phyloP scores from a whole-genome alignment of 2,329 filamentous ascomycete species.

The Phymatotrichopsis omnivora region DNA sequence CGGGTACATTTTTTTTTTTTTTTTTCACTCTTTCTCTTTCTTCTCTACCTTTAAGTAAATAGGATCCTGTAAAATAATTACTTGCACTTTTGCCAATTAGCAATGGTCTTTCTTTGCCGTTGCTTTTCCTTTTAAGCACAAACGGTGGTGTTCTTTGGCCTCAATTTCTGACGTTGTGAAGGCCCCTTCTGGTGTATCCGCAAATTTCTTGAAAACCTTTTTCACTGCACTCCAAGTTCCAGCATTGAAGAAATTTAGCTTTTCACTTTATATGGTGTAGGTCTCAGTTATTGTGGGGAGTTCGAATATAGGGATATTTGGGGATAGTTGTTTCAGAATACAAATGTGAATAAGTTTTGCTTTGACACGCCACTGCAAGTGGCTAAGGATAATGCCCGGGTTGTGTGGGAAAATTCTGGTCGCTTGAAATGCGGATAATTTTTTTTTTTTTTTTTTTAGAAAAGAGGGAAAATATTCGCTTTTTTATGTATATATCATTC shows the following conservation, averaged over 20 bases:
- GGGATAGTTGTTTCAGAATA: not conserved
- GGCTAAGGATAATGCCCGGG: not conserved
- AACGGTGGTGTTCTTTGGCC: too few species aligned
- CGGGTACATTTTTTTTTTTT: too few species aligned
- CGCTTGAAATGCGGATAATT: not conserved
- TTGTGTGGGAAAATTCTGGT: conserved; percentile 2
- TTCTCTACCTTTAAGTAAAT: too few species aligned
- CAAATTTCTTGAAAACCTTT: not conserved
- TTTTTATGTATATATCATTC: conserved; percentile 1
- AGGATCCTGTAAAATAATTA: conserved; percentile 10
- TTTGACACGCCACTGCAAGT: too few species aligned
- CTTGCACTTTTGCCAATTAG: conserved; percentile 6
- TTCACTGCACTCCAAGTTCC: not conserved
- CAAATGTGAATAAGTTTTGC: too few species aligned
- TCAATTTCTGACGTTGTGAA: not conserved
- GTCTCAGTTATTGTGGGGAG: not conserved
- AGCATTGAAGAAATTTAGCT: not conserved
- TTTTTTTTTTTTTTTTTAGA: not conserved
- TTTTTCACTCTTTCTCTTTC: too few species aligned
- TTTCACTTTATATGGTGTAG: not conserved
- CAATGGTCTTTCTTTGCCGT: too few species aligned
- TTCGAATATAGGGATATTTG: not conserved
- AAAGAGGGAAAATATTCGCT: conserved; percentile 13
- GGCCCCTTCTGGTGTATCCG: not conserved
- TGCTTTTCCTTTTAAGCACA: too few species aligned